Evolutionary conservation across 2,329 filamentous ascomycete genomes (phyloP).

Genomic region (Tolypocladium endophyticum): DNA sequence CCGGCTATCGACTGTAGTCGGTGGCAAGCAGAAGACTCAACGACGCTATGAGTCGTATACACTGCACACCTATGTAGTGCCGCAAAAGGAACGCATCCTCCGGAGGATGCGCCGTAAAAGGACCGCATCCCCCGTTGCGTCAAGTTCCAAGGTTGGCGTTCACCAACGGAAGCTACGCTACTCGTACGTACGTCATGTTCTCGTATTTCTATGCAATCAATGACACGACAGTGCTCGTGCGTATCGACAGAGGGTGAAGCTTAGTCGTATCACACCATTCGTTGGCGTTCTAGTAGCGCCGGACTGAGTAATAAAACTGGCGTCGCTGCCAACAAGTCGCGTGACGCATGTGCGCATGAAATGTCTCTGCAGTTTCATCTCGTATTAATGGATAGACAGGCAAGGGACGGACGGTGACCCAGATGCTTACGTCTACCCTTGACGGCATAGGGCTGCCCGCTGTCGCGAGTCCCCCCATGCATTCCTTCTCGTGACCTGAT

Average conservation of each 20-base stretch:
- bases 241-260: background rate
- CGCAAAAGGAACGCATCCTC: too few relatives aligned
- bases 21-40: too few relatives aligned
- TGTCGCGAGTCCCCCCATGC: background rate
- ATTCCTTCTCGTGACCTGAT: background rate
- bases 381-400: background rate
- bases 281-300: too few relatives aligned
- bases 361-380: background rate
- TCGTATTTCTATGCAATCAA: background rate
- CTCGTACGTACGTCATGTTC: background rate
- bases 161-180: background rate
- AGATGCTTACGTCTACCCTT: background rate
- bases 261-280: background rate
- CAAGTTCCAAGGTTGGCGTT: background rate
- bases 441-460: background rate
- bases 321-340: background rate
- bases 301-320: background rate
- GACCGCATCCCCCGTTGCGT: background rate
- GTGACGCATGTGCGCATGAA: background rate
- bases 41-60: too few relatives aligned
- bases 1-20: too few relatives aligned
- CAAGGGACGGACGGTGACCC: background rate
- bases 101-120: too few relatives aligned
- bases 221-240: background rate
- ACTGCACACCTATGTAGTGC: too few relatives aligned